A percentile compares a stretch with the other conserved stretches of the same genome.
Conservation (phyloP, 371 early-diverging fungal species). For the Syncephalastrum contaminatum region DNA sequence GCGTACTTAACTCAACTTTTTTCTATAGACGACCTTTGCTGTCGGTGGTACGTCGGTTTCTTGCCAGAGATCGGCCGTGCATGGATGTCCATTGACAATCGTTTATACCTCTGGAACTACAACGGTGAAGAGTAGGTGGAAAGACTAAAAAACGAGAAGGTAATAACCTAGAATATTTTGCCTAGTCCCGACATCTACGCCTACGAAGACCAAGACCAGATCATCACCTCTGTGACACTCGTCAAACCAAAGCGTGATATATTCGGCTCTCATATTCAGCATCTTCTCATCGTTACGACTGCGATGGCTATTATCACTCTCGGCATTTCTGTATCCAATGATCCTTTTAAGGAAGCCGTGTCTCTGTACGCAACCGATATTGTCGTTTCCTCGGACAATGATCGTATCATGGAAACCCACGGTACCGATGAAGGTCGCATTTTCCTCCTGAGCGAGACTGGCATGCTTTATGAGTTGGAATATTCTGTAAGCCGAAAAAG, state of each 20-base stretch:
- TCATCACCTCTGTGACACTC: constrained; percentile 77
- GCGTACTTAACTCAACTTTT: not conserved
- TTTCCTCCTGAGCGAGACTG: constrained; percentile 82
- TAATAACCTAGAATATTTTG: too few species aligned
- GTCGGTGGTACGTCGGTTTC: constrained; percentile 82
- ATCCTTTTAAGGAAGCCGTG: constrained; percentile 20
- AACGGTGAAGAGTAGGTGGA: constrained; percentile 41
- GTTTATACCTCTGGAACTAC: constrained; percentile 82
- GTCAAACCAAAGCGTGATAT: constrained; percentile 74
- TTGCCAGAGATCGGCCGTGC: constrained; percentile 77
- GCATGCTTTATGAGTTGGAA: constrained; percentile 80
- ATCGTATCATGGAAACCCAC: constrained; percentile 67
- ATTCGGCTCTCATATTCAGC: constrained; percentile 74
- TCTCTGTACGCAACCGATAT: constrained; percentile 67
- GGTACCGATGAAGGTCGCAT: constrained; percentile 77
- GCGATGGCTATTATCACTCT: constrained; percentile 75
- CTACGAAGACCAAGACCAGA: constrained; percentile 84
- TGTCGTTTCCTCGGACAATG: constrained; percentile 70
- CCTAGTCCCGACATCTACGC: constrained; percentile 64
- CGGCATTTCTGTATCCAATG: constrained; percentile 48
- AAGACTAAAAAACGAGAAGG: not conserved
- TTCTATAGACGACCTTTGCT: constrained; percentile 51
- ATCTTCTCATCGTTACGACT: constrained; percentile 80
- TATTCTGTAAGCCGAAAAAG: constrained; percentile 57
- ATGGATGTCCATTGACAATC: constrained; percentile 79